Conservation (phyloP, 2,329 filamentous ascomycete species). For the Paramyrothecium sp. region DNA sequence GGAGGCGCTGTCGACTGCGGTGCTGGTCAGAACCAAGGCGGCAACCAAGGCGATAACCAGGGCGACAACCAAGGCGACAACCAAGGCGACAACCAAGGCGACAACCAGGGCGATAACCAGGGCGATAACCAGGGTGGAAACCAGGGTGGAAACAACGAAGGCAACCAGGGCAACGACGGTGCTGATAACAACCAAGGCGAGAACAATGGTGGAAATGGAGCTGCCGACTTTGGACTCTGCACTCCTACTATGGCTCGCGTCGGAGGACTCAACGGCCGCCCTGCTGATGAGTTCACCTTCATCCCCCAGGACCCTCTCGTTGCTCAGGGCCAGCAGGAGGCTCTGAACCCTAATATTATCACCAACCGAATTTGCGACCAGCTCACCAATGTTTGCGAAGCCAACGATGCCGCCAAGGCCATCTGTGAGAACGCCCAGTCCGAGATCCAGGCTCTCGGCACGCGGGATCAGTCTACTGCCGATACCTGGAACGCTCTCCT, state of each 20-base stretch:
- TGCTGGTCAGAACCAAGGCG: slow-evolving; percentile 7
- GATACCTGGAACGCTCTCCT: slow-evolving; percentile 43
- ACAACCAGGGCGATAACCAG: slow-evolving; percentile 7
- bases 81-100: neutral
- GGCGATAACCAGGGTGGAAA: slow-evolving; percentile 9
- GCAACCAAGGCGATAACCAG: slow-evolving; percentile 6
- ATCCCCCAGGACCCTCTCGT: slow-evolving; percentile 62
- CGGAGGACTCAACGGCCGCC: slow-evolving; percentile 55
- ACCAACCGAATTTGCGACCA: slow-evolving; percentile 71
- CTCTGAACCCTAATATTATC: slow-evolving; percentile 72
- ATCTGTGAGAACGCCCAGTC: slow-evolving; percentile 53
- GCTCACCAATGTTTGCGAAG: slow-evolving; percentile 64
- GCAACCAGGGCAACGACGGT: slow-evolving; percentile 8
- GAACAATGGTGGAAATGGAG: slow-evolving; percentile 24
- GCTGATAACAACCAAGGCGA: slow-evolving; percentile 19
- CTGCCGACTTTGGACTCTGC: slow-evolving; percentile 51
- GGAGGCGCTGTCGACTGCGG: slow-evolving; percentile 9
- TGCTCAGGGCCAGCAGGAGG: slow-evolving; percentile 60
- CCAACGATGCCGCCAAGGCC: slow-evolving; percentile 57
- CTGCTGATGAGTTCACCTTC: slow-evolving; percentile 63
- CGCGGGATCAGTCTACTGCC: slow-evolving; percentile 46
- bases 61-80: neutral
- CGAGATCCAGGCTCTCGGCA: slow-evolving; percentile 47
- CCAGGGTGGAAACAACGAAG: slow-evolving; percentile 13
- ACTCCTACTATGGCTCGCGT: slow-evolving; percentile 59